Percentiles rank a stretch among this genome's conserved stretches.
Evolutionary conservation across 1,284 basidiomycete species (phyloP).

Genomic region (Leccinum subatratum): DNA sequence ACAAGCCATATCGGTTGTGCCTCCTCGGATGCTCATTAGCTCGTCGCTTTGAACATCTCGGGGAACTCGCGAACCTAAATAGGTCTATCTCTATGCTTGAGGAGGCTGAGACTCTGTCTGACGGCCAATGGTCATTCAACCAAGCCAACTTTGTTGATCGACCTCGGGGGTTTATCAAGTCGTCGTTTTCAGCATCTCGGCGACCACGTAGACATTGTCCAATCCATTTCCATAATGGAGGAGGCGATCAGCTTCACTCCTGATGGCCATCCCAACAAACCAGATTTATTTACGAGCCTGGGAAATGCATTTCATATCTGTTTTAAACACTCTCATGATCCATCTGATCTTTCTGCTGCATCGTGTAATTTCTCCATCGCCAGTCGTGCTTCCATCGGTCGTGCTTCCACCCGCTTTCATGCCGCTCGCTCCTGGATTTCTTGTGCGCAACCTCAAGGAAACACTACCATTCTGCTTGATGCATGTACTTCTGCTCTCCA

Average conservation of each 20-base stretch:
- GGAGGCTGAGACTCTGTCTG: no score
- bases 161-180: no score
- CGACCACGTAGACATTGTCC: neutral
- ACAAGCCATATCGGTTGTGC: no score
- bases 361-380: neutral
- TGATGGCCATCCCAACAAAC: neutral
- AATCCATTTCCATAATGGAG: neutral
- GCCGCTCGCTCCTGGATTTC: neutral
- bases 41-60: no score
- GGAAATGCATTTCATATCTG: neutral
- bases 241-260: neutral
- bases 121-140: no score
- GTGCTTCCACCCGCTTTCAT: neutral
- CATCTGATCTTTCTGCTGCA: neutral
- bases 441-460: neutral
- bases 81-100: neutral
- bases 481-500: neutral
- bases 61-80: neutral
- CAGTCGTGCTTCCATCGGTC: neutral
- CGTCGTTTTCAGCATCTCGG: neutral
- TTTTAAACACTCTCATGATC: neutral
- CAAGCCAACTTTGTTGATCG: no score
- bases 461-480: neutral
- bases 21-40: no score
- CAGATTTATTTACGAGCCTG: neutral